These are phyloP conservation scores for Nemania serpens DNA, from an alignment of 2,329 filamentous ascomycete genomes.

Conservation along the genomic window DNA sequence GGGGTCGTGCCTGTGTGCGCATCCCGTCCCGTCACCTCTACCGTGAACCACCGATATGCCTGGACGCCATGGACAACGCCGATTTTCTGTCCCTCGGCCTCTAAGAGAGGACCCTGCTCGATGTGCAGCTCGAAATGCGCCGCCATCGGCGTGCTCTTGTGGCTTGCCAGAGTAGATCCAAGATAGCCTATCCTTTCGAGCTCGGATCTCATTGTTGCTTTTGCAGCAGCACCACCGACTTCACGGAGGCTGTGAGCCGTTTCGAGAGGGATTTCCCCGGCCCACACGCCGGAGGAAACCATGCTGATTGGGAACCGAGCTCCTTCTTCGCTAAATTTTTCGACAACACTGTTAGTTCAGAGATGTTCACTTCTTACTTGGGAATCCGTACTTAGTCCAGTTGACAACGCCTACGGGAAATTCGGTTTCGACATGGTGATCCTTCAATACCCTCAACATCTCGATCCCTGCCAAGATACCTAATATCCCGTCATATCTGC, in stretches of 20 bases:
- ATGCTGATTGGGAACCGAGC: constrained; percentile 79
- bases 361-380: neutral
- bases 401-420: constrained; percentile 76
- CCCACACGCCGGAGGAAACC: constrained; percentile 77
- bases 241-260: constrained; percentile 64
- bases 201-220: constrained; percentile 69
- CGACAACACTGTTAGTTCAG: neutral
- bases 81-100: constrained; percentile 65
- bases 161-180: constrained; percentile 59
- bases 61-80: constrained; percentile 75
- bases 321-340: constrained; percentile 65
- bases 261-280: constrained; percentile 66
- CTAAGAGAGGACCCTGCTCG: constrained; percentile 79
- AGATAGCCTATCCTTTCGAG: constrained; percentile 74
- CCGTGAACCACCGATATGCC: constrained; percentile 74
- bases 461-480: constrained; percentile 76
- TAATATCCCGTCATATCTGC: constrained; percentile 77
- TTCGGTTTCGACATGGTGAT: constrained; percentile 69
- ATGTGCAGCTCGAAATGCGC: constrained; percentile 86
- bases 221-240: constrained; percentile 58
- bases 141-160: constrained; percentile 66
- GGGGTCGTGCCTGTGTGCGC: constrained; percentile 78
- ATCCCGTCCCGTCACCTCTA: constrained; percentile 69
- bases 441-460: constrained; percentile 69
- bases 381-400: constrained; percentile 65